Percentiles rank a stretch among this genome's conserved stretches.
Conservation (phyloP, 495 filamentous ascomycete genomes). For the Penicillium coffeae region DNA sequence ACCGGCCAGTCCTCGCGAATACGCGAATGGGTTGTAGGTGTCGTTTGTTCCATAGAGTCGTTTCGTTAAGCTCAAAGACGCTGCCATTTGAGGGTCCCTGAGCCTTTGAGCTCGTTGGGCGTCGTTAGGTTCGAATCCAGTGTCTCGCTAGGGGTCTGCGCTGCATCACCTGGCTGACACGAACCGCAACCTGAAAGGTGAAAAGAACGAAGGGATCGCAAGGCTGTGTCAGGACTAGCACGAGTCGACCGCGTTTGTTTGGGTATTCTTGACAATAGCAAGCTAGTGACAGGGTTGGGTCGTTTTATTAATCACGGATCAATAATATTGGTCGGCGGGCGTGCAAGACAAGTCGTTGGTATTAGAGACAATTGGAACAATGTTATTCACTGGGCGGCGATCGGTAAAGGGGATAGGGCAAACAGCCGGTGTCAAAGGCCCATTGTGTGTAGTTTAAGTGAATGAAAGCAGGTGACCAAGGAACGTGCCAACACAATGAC, state of each 20-base stretch:
- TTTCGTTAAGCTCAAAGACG: constrained; percentile 24
- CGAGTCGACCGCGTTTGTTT: no score
- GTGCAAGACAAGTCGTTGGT: no score
- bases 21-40: constrained; percentile 40
- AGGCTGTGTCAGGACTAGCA: no score
- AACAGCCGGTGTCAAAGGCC: not conserved
- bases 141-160: no score
- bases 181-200: no score
- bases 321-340: no score
- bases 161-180: no score
- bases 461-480: not conserved
- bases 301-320: no score
- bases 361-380: not conserved
- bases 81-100: constrained; percentile 34
- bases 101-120: not conserved
- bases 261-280: no score
- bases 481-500: not conserved
- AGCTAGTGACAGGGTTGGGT: no score
- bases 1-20: constrained; percentile 39
- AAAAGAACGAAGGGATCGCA: no score
- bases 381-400: not conserved
- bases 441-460: not conserved
- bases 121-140: no score
- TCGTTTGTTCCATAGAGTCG: constrained; percentile 34
- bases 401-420: not conserved